A percentile compares a stretch with the other conserved stretches of the same genome.
phyloP scores from a whole-genome alignment of 208 protist species.

The Crithidia sp. region DNA sequence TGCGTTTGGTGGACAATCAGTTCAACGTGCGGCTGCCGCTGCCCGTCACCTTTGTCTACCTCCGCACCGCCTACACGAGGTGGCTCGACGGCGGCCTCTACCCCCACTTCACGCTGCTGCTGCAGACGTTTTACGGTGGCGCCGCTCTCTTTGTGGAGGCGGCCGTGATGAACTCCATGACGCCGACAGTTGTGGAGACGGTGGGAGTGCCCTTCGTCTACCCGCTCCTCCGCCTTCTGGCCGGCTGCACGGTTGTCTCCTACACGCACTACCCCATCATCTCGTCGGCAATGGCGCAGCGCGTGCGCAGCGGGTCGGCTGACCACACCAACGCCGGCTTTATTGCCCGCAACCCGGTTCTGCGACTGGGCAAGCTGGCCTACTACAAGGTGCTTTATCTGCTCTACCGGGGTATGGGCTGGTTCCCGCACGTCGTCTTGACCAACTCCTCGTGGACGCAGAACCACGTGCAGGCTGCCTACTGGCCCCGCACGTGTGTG shows the following conservation, averaged over 20 bases:
- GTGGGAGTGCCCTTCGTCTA: conserved; percentile 97
- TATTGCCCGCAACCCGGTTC: conserved; percentile 41
- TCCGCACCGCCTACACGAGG: conserved; percentile 44
- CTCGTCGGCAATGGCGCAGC: conserved; percentile 77
- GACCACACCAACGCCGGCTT: conserved; percentile 85
- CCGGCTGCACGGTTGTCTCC: conserved; percentile 76
- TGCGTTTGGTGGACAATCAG: conserved; percentile 51
- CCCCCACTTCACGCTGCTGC: conserved; percentile 91
- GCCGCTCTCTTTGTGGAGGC: conserved; percentile 89
- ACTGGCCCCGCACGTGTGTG: conserved; percentile 42
- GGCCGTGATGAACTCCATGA: conserved; percentile 69
- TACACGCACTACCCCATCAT: conserved; percentile 99
- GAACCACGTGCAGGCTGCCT: conserved; percentile 92
- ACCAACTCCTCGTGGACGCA: conserved; percentile 98
- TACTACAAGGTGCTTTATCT: conserved; percentile 92
- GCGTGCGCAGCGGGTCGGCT: conserved; percentile 47
- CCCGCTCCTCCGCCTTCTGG: conserved; percentile 89
- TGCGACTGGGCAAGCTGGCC: conserved; percentile 72
- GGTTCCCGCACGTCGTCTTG: conserved; percentile 82
- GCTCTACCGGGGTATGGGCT: conserved; percentile 90
- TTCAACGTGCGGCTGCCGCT: conserved; percentile 70
- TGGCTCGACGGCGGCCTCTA: conserved; percentile 78
- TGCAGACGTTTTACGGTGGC: conserved; percentile 91
- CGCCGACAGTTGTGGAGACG: conserved; percentile 91
- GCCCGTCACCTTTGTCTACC: conserved; percentile 71